Evolutionary conservation across 495 filamentous ascomycete species (phyloP).

Genomic region (Penicillium mononematosum): DNA sequence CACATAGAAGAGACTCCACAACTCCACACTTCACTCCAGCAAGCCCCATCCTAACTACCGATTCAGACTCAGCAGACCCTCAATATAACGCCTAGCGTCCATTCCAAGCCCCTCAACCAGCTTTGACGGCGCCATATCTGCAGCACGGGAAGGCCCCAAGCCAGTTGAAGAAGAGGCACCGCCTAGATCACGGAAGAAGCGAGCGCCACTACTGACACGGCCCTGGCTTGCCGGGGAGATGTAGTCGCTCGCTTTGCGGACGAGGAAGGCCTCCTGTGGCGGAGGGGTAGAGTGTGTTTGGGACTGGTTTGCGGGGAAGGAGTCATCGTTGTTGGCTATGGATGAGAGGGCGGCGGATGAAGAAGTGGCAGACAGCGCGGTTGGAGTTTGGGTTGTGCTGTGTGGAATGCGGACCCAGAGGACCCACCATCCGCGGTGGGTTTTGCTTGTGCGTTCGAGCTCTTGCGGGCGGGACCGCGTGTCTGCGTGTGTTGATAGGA

Average conservation of each 20-base stretch:
- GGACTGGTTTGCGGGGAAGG: conserved; percentile 2
- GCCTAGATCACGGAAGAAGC: conserved; percentile 50
- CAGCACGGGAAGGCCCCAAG: conserved; percentile 21
- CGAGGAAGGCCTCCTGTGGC: conserved; percentile 72
- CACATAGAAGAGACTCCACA: conserved; percentile 3
- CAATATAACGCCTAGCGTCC: conserved; percentile 84
- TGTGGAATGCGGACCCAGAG: conserved; percentile 77
- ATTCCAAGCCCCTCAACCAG: conserved; percentile 85
- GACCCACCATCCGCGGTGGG: conserved; percentile 91
- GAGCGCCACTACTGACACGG: conserved; percentile 42
- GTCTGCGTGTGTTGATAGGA: conserved; percentile 69
- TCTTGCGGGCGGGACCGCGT: conserved; percentile 60
- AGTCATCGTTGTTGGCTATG: conserved; percentile 24
- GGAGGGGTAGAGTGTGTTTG: neutral
- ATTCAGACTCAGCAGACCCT: conserved; percentile 74
- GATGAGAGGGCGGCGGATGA: conserved; percentile 21
- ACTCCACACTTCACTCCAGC: conserved; percentile 2
- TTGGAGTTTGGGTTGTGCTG: conserved; percentile 24
- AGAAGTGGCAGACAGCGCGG: conserved; percentile 22
- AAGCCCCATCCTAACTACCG: conserved; percentile 37
- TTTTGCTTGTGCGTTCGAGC: conserved; percentile 87
- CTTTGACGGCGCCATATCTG: conserved; percentile 58
- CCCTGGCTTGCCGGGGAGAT: conserved; percentile 28
- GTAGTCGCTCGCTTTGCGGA: conserved; percentile 75
- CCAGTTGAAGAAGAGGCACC: conserved; percentile 35